Conservation (phyloP, 2,329 filamentous ascomycete genomes). For the Geosmithia morbida region DNA sequence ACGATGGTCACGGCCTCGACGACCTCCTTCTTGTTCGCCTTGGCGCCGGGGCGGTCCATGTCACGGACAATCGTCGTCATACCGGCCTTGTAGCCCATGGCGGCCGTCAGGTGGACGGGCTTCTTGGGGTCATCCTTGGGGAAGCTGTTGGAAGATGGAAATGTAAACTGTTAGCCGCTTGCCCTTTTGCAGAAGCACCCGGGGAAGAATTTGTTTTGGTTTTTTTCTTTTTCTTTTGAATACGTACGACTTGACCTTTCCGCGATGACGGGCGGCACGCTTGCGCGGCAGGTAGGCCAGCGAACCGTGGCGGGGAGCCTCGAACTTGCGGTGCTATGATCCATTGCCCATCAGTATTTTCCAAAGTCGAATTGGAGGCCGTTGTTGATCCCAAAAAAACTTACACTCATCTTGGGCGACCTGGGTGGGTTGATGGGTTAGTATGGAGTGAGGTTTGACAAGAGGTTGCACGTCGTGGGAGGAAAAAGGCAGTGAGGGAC, state of each 20-base stretch:
- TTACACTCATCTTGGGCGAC: constrained; percentile 25
- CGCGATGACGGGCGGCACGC: constrained; percentile 85
- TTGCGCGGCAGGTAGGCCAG: constrained; percentile 80
- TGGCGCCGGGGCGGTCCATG: constrained; percentile 96
- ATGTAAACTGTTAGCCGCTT: constrained; percentile 5
- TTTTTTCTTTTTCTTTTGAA: not conserved
- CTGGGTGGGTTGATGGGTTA: constrained; percentile 21
- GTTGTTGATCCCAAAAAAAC: constrained; percentile 6
- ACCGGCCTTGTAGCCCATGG: constrained; percentile 99
- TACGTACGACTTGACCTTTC: constrained; percentile 95
- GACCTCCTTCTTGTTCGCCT: constrained; percentile 99
- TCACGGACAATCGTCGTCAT: constrained; percentile 99
- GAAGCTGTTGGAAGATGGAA: constrained; percentile 47
- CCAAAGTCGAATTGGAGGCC: constrained; percentile 1
- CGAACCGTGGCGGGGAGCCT: constrained; percentile 92
- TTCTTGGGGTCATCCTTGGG: constrained; percentile 99
- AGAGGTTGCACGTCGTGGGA: constrained; percentile 1
- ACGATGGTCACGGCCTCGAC: constrained; percentile 79
- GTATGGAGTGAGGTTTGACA: constrained; percentile 9
- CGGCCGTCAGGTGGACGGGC: constrained; percentile 94
- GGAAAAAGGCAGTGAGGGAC: constrained; percentile 4
- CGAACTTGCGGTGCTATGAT: constrained; percentile 39
- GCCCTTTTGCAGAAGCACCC: constrained; percentile 7
- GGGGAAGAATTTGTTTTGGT: not conserved
- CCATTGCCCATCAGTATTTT: constrained; percentile 4